Base-by-base conservation (phyloP, 352 stramenopile genomes). In the Phytophthora colocasiae region DNA sequence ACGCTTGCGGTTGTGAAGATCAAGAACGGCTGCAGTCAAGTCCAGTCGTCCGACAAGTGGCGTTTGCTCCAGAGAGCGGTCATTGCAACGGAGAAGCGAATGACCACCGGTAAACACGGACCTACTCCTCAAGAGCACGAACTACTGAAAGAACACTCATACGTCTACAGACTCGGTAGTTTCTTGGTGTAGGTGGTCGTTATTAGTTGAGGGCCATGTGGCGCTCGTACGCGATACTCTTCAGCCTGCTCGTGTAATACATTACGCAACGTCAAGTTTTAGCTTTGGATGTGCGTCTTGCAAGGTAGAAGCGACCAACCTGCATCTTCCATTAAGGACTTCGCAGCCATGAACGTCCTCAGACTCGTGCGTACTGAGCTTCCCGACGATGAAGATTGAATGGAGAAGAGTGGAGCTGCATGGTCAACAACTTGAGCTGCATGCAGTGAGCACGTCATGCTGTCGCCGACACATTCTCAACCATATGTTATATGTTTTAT, bases 101-200 rank as follows among this genome's bases (percentile, higher is more conserved):
- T 22, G 43, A 36, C 9, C 19, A 26, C 12, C 40, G 48, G 32
- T 6, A 58, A 69, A 17, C 19, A n/a, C n/a, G 19, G 27, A 38
- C 27, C 75, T 26, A 59, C 57, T 24, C 44, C 44, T 11, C 63
- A 75, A 43, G 65, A 82, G 26, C 61, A 82, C 50, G 54, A 61
- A 24, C 26, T 60, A 43, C 63, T 80, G 46, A 19, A 59, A 14
- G 57, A 82, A 58, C 54, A 58, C 41, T 82, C 74, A 50, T 62
- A 47, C 43, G 34, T 63, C 7, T 63, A 56, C 15, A 52, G 58
- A 45, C 24, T 60, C 14, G 47, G 58, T 34, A 59, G 49, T n/a
- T 47, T 59, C 39, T 38, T 66, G 48, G 29, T 66, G 26, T 80
- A 74, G 43, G 15, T 34, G 49, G 22, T 14, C 31, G 31, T 36